A percentile compares a stretch with the other conserved stretches of the same genome.
phyloP scores from a whole-genome alignment of 2,329 filamentous ascomycete species.

The Volutella citrinella region DNA sequence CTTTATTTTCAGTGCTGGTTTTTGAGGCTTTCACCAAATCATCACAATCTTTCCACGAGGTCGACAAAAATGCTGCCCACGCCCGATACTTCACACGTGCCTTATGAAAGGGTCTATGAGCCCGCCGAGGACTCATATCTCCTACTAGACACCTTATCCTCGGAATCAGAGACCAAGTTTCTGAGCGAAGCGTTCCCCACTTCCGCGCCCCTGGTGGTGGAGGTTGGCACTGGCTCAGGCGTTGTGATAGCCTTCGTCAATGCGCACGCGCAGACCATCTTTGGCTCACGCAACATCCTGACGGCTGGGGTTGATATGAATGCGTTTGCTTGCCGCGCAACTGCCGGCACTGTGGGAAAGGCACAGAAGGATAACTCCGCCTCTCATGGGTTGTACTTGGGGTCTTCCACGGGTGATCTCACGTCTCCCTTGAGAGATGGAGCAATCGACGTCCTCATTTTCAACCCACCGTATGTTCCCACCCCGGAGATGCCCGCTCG shows the following conservation, averaged over 20 bases:
- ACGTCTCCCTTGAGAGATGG: conserved; percentile 55
- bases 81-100: conserved; percentile 87
- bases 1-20: no score
- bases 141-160: conserved; percentile 86
- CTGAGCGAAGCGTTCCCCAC: conserved; percentile 59
- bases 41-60: conserved; percentile 2
- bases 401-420: conserved; percentile 69
- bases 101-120: conserved; percentile 86
- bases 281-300: conserved; percentile 68
- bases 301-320: conserved; percentile 84
- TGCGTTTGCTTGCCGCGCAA: conserved; percentile 74
- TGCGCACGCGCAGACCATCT: conserved; percentile 69
- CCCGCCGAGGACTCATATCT: conserved; percentile 95
- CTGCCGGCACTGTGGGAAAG: conserved; percentile 62
- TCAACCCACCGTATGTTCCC: conserved; percentile 97
- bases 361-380: conserved; percentile 33
- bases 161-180: conserved; percentile 63
- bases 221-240: conserved; percentile 88
- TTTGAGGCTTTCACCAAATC: conserved; percentile 18
- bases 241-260: conserved; percentile 88
- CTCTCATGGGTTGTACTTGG: conserved; percentile 56
- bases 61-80: conserved; percentile 74
- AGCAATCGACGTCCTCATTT: conserved; percentile 78
- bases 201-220: conserved; percentile 65
- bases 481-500: conserved; percentile 68